A percentile compares a stretch with the other conserved stretches of the same genome.
Evolutionary conservation across 306 rosid species (phyloP).

Genomic region (Pyrus pyrifolia): DNA sequence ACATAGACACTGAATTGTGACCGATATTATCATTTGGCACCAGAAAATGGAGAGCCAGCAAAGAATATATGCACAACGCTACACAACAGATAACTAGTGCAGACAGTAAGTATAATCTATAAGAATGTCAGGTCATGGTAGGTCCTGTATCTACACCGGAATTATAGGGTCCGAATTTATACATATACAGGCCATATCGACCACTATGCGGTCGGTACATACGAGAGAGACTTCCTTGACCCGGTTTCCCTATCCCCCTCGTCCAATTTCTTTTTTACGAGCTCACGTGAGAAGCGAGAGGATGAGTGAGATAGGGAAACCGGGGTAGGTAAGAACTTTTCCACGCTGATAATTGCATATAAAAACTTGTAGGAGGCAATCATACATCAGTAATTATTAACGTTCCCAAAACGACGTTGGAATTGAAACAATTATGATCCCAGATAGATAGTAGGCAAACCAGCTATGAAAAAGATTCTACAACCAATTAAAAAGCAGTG

Average conservation of each 20-base stretch:
- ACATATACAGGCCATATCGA: too few species aligned
- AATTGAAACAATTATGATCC: constrained; percentile 2
- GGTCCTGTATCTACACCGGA: background rate
- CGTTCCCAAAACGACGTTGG: background rate
- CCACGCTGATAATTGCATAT: background rate
- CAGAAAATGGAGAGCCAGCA: background rate
- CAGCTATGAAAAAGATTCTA: constrained; percentile 14
- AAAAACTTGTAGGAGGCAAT: background rate
- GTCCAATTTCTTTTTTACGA: background rate
- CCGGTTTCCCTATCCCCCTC: background rate
- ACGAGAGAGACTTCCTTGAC: background rate
- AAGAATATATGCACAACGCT: background rate
- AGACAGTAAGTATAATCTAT: background rate
- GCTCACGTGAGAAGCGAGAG: background rate
- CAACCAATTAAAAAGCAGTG: constrained; percentile 1
- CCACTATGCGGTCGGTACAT: background rate
- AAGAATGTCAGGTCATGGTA: background rate
- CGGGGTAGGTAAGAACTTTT: background rate
- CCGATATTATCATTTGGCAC: constrained; percentile 18
- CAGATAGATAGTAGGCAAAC: constrained; percentile 14
- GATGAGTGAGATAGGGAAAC: background rate
- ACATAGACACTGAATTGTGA: constrained; percentile 15
- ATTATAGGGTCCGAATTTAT: background rate
- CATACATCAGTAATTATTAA: background rate
- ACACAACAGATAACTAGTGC: background rate